Conservation (phyloP, 768 basidiomycete genomes). For the Mycena chlorophos region DNA sequence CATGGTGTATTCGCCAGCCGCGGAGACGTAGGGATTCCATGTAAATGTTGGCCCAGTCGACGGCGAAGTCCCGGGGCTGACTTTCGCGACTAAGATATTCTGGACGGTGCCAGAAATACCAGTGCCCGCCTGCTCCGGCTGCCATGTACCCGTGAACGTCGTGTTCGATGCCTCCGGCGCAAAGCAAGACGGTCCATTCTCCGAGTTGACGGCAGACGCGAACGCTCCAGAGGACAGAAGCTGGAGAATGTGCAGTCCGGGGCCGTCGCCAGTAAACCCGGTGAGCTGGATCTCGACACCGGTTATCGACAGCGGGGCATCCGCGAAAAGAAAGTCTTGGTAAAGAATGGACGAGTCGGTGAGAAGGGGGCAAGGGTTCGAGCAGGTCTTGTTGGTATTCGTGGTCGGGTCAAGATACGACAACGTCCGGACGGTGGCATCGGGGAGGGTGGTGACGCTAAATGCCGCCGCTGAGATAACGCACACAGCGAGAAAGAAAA, state of each 20-base stretch:
- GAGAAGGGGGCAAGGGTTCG: conserved; percentile 75
- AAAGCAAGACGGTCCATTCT: conserved; percentile 74
- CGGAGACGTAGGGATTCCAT: conserved; percentile 91
- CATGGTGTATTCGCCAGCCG: conserved; percentile 82
- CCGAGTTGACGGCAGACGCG: conserved; percentile 64
- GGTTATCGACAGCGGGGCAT: conserved; percentile 62
- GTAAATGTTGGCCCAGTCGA: conserved; percentile 75
- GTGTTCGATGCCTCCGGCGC: conserved; percentile 74
- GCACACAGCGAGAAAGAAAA: conserved; percentile 16
- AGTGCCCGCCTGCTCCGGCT: conserved; percentile 59
- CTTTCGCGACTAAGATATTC: conserved; percentile 65
- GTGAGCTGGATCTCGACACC: conserved; percentile 86
- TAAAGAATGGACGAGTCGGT: conserved; percentile 76
- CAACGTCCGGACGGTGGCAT: conserved; percentile 78
- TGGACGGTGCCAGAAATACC: conserved; percentile 80
- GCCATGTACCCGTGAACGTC: conserved; percentile 71
- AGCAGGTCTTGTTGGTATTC: conserved; percentile 76
- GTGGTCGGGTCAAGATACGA: conserved; percentile 76
- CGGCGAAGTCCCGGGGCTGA: conserved; percentile 62
- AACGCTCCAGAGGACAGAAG: conserved; percentile 91
- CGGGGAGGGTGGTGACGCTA: conserved; percentile 86
- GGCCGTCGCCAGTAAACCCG: conserved; percentile 68
- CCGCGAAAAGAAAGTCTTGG: conserved; percentile 94
- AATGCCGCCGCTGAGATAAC: conserved; percentile 14
- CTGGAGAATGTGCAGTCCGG: conserved; percentile 90